These are phyloP conservation scores for Actinidia arguta DNA, from an alignment of 179 eudicot species.

Conservation along the genomic window DNA sequence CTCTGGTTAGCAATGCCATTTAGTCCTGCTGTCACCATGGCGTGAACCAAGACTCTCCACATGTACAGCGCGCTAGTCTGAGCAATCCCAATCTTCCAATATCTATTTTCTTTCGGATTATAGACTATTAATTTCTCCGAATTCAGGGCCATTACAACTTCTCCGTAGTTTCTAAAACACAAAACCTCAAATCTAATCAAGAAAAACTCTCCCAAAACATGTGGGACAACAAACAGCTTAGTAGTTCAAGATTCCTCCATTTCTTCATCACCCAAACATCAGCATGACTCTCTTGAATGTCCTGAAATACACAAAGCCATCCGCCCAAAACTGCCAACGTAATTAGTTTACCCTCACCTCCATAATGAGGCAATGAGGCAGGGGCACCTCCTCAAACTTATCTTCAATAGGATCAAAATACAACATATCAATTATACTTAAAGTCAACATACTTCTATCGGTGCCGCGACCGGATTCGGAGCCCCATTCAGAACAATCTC, in stretches of 20 bases:
- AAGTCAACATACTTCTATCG: neutral
- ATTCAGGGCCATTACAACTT: neutral
- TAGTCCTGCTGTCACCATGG: neutral
- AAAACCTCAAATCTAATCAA: neutral
- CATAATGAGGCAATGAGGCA: neutral
- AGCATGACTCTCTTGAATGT: neutral
- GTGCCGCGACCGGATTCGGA: neutral
- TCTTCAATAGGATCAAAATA: conserved; percentile 2
- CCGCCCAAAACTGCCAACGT: neutral
- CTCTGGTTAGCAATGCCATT: neutral
- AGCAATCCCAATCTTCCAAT: neutral
- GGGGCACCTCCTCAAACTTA: neutral
- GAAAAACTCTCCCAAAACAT: neutral
- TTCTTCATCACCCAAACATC: conserved; percentile 14
- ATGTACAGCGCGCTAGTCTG: neutral
- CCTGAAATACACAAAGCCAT: conserved; percentile 7
- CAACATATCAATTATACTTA: neutral
- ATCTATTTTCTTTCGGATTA: neutral
- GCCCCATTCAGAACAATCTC: neutral
- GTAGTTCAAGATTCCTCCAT: conserved; percentile 3
- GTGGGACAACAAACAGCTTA: neutral
- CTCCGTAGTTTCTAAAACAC: neutral
- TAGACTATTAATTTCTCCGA: neutral
- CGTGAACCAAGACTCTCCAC: conserved; percentile 12
- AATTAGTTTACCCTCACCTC: neutral